A percentile compares a stretch with the other conserved stretches of the same genome.
These are phyloP conservation scores for Amoebophrya sp. DNA, from an alignment of 169 alveolate genomes.

Conservation along the genomic window DNA sequence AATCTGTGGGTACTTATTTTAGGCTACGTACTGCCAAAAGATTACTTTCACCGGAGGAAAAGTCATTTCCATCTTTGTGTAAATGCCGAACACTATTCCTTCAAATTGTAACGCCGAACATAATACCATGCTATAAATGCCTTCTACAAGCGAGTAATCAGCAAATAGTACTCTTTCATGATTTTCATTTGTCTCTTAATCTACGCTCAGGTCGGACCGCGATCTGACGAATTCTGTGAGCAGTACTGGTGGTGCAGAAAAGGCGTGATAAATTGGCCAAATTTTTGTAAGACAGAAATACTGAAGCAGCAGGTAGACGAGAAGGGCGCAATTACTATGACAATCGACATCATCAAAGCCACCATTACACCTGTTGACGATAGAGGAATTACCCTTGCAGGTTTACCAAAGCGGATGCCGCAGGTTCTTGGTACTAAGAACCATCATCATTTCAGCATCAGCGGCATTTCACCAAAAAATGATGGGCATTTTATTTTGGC, in stretches of 20 bases:
- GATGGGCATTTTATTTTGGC: no score
- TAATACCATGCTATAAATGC: no score
- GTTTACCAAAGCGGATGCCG: constrained; percentile 8
- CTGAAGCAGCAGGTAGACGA: constrained; percentile 12
- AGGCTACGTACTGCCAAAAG: no score
- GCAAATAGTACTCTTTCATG: no score
- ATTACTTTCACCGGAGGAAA: no score
- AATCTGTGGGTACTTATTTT: background rate
- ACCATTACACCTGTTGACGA: constrained; percentile 4
- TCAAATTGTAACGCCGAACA: no score
- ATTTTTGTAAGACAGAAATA: background rate
- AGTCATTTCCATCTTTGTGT: no score
- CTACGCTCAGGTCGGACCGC: background rate
- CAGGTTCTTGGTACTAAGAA: background rate
- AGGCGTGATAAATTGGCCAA: background rate
- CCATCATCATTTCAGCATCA: no score
- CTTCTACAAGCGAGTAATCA: no score
- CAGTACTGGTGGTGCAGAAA: constrained; percentile 12
- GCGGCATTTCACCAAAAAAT: no score
- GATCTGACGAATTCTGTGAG: background rate
- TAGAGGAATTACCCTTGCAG: background rate
- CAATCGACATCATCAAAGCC: constrained; percentile 13
- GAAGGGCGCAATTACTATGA: background rate
- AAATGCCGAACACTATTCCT: no score
- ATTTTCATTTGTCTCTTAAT: background rate